phyloP scores from a whole-genome alignment of 495 filamentous ascomycete species.

The Hypoxylon crocopeplum region DNA sequence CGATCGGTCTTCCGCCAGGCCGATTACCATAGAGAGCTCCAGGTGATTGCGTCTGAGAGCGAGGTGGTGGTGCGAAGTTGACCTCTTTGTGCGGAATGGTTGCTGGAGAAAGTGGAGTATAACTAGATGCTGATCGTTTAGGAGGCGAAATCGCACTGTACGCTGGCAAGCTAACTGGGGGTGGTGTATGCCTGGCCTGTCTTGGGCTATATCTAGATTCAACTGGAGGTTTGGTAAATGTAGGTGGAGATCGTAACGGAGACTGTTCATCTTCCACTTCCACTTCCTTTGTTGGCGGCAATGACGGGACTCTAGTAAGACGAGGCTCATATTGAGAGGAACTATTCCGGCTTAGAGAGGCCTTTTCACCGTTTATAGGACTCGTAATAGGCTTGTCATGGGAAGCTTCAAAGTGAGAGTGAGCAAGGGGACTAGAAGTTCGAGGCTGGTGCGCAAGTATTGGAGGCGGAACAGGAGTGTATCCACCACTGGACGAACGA shows the following conservation, averaged over 20 bases:
- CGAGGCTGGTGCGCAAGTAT: constrained; percentile 77
- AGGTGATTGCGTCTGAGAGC: constrained; percentile 89
- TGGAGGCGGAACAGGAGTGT: constrained; percentile 53
- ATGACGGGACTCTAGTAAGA: constrained; percentile 52
- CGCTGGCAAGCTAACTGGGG: constrained; percentile 46
- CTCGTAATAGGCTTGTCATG: constrained; percentile 48
- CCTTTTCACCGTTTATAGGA: constrained; percentile 40
- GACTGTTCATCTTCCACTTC: constrained; percentile 61
- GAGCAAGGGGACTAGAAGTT: constrained; percentile 84
- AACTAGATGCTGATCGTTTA: constrained; percentile 56
- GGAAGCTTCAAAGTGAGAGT: constrained; percentile 67
- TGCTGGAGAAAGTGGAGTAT: constrained; percentile 47
- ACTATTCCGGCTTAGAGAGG: constrained; percentile 50
- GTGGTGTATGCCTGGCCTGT: constrained; percentile 49
- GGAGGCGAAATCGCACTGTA: constrained; percentile 58
- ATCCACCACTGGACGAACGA: constrained; percentile 47
- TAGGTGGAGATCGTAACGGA: constrained; percentile 34
- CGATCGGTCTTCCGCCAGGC: constrained; percentile 49
- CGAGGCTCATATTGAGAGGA: constrained; percentile 55
- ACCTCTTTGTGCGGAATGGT: constrained; percentile 41
- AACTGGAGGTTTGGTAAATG: constrained; percentile 29
- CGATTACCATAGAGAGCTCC: constrained; percentile 62
- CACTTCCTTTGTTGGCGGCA: constrained; percentile 61
- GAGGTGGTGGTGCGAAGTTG: constrained; percentile 64
- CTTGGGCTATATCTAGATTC: constrained; percentile 43